Evolutionary conservation across 2,329 filamentous ascomycete genomes (phyloP), one percentile per base, ranked within the genome.

Genomic region (Fusarium longipes): DNA sequence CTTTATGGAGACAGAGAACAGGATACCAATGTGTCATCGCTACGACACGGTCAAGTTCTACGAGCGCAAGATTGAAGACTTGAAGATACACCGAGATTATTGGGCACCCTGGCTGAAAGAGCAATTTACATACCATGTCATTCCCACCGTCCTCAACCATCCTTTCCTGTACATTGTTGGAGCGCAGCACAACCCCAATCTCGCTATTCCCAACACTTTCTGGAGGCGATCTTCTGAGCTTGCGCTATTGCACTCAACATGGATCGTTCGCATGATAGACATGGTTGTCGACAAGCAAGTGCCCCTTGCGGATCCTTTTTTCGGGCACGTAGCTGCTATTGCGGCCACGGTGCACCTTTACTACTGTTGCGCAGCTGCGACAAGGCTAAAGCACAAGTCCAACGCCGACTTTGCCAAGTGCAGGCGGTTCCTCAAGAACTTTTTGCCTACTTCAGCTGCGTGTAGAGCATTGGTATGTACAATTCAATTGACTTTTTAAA

Each of bases 41-140:
- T 86, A 85, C 61, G 82, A 85, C 70, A 80, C 81, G 1, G 82
- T 83, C 63, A 83, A 83, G 50, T 85, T 86, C 42, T 84, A 83
- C 43, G 80, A 84, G 57, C 81, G 82, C 33, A 80, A 80, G 29
- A 70, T 80, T 0, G 80, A 83, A 5, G 83, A 85, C 45, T 53
- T 85, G 12, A 77, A 77, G 56, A 63, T 75, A 12, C 81, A 83
- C 51, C 77, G 80, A 4, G 79, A 81, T 52, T 85, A 85, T 68
- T 86, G 83, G 82, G 78, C 78, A 0, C 81, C 83, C 0, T 86
- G 83, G 83, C 70, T 86, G 18, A 84, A 83, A 68, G 77, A 84
- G 49, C 83, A 86, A 64, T 84, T 86, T 65, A 84, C 81, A 2
- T 86, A 85, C 70, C 83, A 86, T 49, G 79, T 79, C 14, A 84